Evolutionary conservation across 495 filamentous ascomycete species (phyloP).

Genomic region (Polyplosphaeria fusca): DNA sequence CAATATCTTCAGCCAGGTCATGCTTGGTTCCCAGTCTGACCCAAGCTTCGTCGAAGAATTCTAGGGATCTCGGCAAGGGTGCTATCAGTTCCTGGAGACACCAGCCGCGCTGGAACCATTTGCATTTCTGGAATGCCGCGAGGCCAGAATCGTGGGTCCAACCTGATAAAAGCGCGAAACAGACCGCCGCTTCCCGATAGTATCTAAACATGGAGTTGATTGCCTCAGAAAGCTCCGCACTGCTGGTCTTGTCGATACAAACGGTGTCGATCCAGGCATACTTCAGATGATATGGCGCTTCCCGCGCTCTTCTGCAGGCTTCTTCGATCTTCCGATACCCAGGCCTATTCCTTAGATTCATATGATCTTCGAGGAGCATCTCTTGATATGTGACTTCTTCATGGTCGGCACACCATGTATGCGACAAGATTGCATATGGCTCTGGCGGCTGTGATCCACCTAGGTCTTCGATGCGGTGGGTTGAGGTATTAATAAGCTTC

Average conservation of each 20-base stretch:
- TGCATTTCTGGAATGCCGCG: not conserved
- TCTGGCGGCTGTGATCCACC: not conserved
- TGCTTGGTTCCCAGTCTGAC: not conserved
- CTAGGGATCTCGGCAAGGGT: not conserved
- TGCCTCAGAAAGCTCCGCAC: slow-evolving; percentile 17
- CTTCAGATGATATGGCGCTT: not conserved
- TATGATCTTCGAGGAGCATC: not conserved
- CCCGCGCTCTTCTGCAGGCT: not conserved
- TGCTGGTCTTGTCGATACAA: slow-evolving; percentile 34
- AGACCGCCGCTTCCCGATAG: slow-evolving; percentile 6
- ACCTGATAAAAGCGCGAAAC: slow-evolving; percentile 6
- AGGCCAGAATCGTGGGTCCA: not conserved
- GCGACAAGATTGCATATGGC: slow-evolving; percentile 23
- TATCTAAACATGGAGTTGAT: slow-evolving; percentile 26
- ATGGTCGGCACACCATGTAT: slow-evolving; percentile 12
- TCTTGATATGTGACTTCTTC: slow-evolving; percentile 12
- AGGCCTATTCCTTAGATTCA: not conserved
- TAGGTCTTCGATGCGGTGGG: not conserved
- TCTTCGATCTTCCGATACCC: slow-evolving; percentile 13
- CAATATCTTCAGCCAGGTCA: not conserved
- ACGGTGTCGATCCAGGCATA: slow-evolving; percentile 29
- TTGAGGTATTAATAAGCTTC: not conserved
- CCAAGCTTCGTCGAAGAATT: slow-evolving; percentile 4
- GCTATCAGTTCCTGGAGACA: slow-evolving; percentile 22
- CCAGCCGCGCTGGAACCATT: slow-evolving; percentile 18